Evolutionary conservation across 1,284 basidiomycete species (phyloP).

Genomic region (Ceratobasidium sp.): DNA sequence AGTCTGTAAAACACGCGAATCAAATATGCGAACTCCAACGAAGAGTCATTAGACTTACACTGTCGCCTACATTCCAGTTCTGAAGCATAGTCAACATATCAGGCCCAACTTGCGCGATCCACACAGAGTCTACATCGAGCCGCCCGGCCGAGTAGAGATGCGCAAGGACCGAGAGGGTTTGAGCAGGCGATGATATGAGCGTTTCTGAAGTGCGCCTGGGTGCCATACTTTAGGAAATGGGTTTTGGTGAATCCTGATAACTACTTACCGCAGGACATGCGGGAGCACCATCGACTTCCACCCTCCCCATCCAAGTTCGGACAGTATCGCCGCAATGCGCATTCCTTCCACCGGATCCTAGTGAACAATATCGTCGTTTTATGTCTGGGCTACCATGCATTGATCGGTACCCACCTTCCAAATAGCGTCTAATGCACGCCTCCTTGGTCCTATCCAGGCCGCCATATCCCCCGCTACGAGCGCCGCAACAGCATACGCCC

Average conservation of each 20-base stretch:
- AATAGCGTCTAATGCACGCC: conserved; percentile 65
- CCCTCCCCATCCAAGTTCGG: conserved; percentile 74
- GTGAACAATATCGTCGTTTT: background rate
- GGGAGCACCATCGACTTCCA: conserved; percentile 75
- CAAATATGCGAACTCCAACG: background rate
- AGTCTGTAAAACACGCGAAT: background rate
- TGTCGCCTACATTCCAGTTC: conserved; percentile 8
- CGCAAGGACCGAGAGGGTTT: conserved; percentile 63
- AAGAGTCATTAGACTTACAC: background rate
- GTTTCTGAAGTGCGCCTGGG: conserved; percentile 57
- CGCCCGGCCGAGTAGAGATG: conserved; percentile 60
- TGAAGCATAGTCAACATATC: conserved; percentile 10
- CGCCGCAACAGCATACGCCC: conserved; percentile 51
- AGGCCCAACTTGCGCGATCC: conserved; percentile 27
- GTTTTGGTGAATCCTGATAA: background rate
- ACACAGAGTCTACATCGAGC: conserved; percentile 58
- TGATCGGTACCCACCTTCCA: conserved; percentile 51
- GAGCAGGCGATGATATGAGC: conserved; percentile 57
- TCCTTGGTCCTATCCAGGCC: conserved; percentile 69
- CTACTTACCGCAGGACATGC: conserved; percentile 58
- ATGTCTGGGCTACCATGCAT: background rate
- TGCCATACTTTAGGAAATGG: too few species aligned
- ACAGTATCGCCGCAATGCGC: conserved; percentile 66
- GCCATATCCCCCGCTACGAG: conserved; percentile 71
- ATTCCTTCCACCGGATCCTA: conserved; percentile 59